Evolutionary conservation across 179 eudicot species (phyloP), one percentile per base, ranked within the genome.

Genomic region (Carnegiea gigantea): DNA sequence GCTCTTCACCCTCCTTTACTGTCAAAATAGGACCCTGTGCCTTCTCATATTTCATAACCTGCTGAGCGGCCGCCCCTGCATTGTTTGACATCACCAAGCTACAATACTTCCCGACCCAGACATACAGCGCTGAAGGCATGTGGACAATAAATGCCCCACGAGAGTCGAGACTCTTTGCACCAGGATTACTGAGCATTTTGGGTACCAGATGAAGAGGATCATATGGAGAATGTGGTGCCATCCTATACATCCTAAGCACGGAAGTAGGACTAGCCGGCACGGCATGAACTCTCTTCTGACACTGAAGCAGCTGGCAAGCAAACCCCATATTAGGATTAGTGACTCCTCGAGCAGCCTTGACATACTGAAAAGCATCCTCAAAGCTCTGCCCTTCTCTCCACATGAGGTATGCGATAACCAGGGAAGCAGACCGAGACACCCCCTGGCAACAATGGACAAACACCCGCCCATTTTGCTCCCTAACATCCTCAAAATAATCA

Each of bases 271-370:
- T 96, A 1, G 86, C 84, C 1, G 97, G 96, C 59, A 88, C 78
- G 12, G 93, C 98, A 84, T 91, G 93, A 59, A 92, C 90, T 65
- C 97, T 88, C 73, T 92, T 94, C 86, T 94, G 98, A 81, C 94
- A 92, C 80, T 92, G 96, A 82, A 94, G 84, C 53, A 96, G 88
- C 82, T 96, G 99, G 83, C 96, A 90, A 83, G 97, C 95, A 80
- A 96, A 96, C 51, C 99, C 99, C 97, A 96, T 90, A 71, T 96
- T 96, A 0, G 99, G 99, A 82, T 96, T 92, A 0, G 99, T 90
- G 59, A 96, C 97, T 36, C 93, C 95, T 81, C 99, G 84, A 0
- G 96, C 96, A n/a, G 89, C 86, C 86, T 93, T 96, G 49, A 96
- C 99, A 53, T 83, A 86, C 72, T 94, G 91, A 80, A 92, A 94